Conservation (phyloP, 768 basidiomycete species). For the Russula vinacea region DNA sequence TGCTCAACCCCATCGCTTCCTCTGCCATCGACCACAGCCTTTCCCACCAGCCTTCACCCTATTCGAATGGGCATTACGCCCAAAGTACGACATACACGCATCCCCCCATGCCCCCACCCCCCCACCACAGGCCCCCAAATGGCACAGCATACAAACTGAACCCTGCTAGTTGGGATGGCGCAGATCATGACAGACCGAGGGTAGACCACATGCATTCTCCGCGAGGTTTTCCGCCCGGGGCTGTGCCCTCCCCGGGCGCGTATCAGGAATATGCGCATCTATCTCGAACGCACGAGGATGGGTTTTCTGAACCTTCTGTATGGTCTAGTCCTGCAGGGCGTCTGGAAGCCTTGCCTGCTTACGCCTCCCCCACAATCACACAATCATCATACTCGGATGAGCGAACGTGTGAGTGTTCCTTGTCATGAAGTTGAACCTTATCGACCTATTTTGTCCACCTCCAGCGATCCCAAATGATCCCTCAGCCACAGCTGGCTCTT, state of each 20-base stretch:
- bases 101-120: conserved; percentile 26
- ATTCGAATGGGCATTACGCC: conserved; percentile 20
- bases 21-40: conserved; percentile 34
- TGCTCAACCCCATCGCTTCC: conserved; percentile 48
- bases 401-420: conserved; percentile 47
- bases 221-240: conserved; percentile 20
- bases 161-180: conserved; percentile 57
- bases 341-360: conserved; percentile 37
- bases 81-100: conserved; percentile 27
- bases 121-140: conserved; percentile 18
- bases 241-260: conserved; percentile 26
- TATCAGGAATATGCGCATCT: conserved; percentile 33
- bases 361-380: conserved; percentile 44
- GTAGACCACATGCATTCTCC: conserved; percentile 20
- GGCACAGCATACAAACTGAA: conserved; percentile 50
- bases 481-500: conserved; percentile 2
- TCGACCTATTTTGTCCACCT: conserved; percentile 21
- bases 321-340: conserved; percentile 39
- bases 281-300: conserved; percentile 28
- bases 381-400: conserved; percentile 54
- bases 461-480: conserved; percentile 25
- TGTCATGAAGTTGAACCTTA: conserved; percentile 20
- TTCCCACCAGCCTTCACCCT: conserved; percentile 28
- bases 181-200: conserved; percentile 37
- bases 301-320: conserved; percentile 32